Percentiles rank a stretch among this genome's conserved stretches.
phyloP scores from a whole-genome alignment of 371 early-diverging fungal genomes.

The Circinella minor region DNA sequence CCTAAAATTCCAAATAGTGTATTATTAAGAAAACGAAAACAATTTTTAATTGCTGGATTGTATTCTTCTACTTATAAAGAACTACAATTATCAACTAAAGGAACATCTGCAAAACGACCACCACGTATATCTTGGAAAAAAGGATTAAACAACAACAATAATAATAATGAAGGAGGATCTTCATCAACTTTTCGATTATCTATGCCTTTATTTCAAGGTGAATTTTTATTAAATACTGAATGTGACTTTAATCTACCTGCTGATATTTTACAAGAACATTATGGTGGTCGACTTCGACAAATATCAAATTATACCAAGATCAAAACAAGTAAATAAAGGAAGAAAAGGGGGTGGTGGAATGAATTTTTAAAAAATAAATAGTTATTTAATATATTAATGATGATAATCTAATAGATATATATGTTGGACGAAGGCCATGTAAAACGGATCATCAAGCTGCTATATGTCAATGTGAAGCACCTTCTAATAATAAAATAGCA shows the following conservation, averaged over 20 bases:
- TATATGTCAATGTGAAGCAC: constrained; percentile 67
- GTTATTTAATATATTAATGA: not conserved
- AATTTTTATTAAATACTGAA: constrained; percentile 35
- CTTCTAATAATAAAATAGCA: constrained; percentile 48
- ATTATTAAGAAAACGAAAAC: constrained; percentile 22
- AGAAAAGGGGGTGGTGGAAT: too few species aligned
- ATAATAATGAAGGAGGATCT: constrained; percentile 7
- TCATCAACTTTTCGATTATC: constrained; percentile 32
- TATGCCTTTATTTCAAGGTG: constrained; percentile 64
- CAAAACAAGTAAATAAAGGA: constrained; percentile 32
- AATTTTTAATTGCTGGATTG: constrained; percentile 28
- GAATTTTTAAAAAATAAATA: too few species aligned
- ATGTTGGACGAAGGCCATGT: constrained; percentile 78
- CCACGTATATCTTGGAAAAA: constrained; percentile 12
- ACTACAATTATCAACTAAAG: not conserved
- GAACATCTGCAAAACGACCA: constrained; percentile 5
- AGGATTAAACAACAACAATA: not conserved
- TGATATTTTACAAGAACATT: constrained; percentile 54
- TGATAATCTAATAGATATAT: constrained; percentile 43
- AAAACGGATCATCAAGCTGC: constrained; percentile 43
- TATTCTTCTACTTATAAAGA: constrained; percentile 24
- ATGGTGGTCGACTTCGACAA: constrained; percentile 14
- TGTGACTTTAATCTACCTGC: constrained; percentile 55
- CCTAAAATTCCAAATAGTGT: not conserved
- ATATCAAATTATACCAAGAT: constrained; percentile 38